Evolutionary conservation across 179 eudicot species (phyloP), one percentile per base, ranked within the genome.

Genomic region (Gypsophila paniculata): DNA sequence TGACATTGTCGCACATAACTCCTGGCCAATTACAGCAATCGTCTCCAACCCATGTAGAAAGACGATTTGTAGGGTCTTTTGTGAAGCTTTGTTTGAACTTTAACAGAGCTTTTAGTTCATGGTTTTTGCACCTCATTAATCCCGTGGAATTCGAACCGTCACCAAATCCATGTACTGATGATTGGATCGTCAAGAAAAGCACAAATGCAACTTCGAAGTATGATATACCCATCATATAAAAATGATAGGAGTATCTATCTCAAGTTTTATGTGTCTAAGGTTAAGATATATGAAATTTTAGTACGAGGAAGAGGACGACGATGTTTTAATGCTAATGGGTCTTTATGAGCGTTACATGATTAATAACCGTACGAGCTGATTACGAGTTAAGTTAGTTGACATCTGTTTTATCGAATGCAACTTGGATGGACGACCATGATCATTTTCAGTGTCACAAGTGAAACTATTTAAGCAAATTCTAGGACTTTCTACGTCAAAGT

Each of bases 11-110:
- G 46, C 72, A 74, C 2, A 19, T 17, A 19, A 74, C 68, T 19
- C 77, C 72, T 6, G 6, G 11, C 77, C 77, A 74, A 12, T 11
- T 19, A 58, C 77, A 74, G 59, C 67, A 58, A 14, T 74, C 68
- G 8, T 57, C 67, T 1, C 67, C 72, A 57, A 42, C 61, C 77
- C 77, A 74, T 13, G 72, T 26, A 18, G 54, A 32, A 66, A 74
- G 66, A n/a, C 6, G 36, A 42, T 57, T 0, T 8, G 3, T 6
- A 52, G 26, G 26, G 13, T 65, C 21, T 11, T 42, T 0, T 10
- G 13, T 66, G 22, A 74, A 6, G 59, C 64, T 57, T 4, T 57
- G 57, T 51, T 74, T 66, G 59, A 74, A 39, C 51, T 57, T 57
- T 10, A 65, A 32, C 12, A 65, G 64, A 55, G 76, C 76, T 53